A percentile compares a stretch with the other conserved stretches of the same genome.
Evolutionary conservation across 225 moss, liverwort and hornwort genomes (phyloP).

Genomic region (Pseudoscleropodium purum): DNA sequence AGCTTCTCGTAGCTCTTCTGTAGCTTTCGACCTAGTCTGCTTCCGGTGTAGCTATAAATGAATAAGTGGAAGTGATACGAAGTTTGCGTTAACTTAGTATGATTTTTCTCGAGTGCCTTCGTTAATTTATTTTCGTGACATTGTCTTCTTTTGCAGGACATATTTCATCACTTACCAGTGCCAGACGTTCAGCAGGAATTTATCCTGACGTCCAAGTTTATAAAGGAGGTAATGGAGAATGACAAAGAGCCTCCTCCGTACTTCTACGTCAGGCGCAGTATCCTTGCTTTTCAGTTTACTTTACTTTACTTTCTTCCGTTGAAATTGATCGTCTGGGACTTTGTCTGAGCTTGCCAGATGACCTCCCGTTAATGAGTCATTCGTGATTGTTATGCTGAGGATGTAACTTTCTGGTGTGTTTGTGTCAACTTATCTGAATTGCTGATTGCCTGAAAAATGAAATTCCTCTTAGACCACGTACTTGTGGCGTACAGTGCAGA

Average conservation of each 20-base stretch:
- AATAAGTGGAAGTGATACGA: not conserved
- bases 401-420: not conserved
- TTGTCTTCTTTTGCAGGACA: conserved; percentile 21
- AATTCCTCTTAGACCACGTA: not conserved
- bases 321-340: not conserved
- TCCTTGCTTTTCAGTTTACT: conserved; percentile 27
- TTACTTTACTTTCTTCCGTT: not conserved
- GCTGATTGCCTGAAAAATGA: not conserved
- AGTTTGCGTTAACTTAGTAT: not conserved
- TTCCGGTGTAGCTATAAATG: not conserved
- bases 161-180: conserved; percentile 37
- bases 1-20: conserved; percentile 1
- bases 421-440: not conserved
- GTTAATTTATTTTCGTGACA: not conserved
- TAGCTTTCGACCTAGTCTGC: not conserved
- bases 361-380: not conserved
- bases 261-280: conserved; percentile 76
- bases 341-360: not conserved
- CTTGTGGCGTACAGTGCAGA: not conserved
- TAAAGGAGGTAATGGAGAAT: conserved; percentile 55
- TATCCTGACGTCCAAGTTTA: conserved; percentile 33
- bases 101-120: not conserved
- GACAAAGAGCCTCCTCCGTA: conserved; percentile 77
- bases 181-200: conserved; percentile 42
- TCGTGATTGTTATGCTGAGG: not conserved